Evolutionary conservation across 2,329 filamentous ascomycete species (phyloP).

Genomic region (Microdochium bolleyi): DNA sequence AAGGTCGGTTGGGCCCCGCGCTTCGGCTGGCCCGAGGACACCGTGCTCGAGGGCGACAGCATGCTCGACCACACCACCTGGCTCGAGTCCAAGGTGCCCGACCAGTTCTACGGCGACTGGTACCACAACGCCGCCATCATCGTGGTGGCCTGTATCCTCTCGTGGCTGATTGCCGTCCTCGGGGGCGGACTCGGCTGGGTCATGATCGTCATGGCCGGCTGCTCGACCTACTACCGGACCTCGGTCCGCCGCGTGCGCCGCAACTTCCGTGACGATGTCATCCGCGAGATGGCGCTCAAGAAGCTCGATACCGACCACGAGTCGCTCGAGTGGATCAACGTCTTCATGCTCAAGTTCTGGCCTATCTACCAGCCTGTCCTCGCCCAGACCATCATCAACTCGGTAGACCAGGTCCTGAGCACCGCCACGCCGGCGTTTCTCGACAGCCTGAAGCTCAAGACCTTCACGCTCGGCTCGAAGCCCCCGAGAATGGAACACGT

Average conservation of each 20-base stretch:
- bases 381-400: slow-evolving; percentile 83
- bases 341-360: slow-evolving; percentile 98
- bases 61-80: slow-evolving; percentile 83
- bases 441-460: slow-evolving; percentile 88
- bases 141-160: slow-evolving; percentile 80
- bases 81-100: slow-evolving; percentile 75
- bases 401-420: slow-evolving; percentile 92
- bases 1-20: slow-evolving; percentile 81
- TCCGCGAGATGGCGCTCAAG: slow-evolving; percentile 79
- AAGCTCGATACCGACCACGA: slow-evolving; percentile 85
- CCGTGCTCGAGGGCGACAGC: slow-evolving; percentile 51
- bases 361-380: slow-evolving; percentile 95
- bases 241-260: slow-evolving; percentile 87
- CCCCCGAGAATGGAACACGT: slow-evolving; percentile 95
- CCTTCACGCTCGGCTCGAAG: slow-evolving; percentile 89
- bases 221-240: slow-evolving; percentile 93
- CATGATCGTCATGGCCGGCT: slow-evolving; percentile 84
- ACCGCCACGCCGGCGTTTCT: slow-evolving; percentile 86
- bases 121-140: slow-evolving; percentile 97
- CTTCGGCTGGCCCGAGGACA: slow-evolving; percentile 63
- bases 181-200: slow-evolving; percentile 92
- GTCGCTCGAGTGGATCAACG: slow-evolving; percentile 98
- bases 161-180: slow-evolving; percentile 82
- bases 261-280: slow-evolving; percentile 93
- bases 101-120: slow-evolving; percentile 97